Evolutionary conservation across 768 basidiomycete species (phyloP).

Genomic region (Rubroboletus pulcherrimus): DNA sequence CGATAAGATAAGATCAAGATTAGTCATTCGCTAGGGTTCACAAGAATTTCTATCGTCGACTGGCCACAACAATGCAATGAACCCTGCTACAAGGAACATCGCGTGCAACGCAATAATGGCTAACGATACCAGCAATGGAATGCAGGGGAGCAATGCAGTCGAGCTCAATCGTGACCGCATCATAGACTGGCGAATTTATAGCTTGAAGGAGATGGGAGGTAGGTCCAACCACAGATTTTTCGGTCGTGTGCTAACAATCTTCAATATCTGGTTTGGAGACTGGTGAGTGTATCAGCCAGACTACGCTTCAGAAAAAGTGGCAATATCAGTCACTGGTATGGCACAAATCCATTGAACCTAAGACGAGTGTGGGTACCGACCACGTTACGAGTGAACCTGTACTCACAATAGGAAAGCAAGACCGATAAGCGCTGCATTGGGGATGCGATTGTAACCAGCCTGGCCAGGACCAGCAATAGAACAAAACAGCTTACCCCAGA

Average conservation of each 20-base stretch:
- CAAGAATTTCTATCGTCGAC: too few relatives aligned
- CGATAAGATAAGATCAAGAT: constrained; percentile 18
- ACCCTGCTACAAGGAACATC: constrained; percentile 20
- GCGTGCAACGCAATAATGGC: constrained; percentile 49
- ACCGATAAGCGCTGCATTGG: constrained; percentile 59
- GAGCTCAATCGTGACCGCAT: constrained; percentile 70
- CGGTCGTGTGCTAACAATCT: too few relatives aligned
- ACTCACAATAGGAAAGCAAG: constrained; percentile 67
- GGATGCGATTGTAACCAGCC: neutral
- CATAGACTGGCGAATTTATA: constrained; percentile 35
- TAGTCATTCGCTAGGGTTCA: too few relatives aligned
- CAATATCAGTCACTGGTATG: constrained; percentile 39
- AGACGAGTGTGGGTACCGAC: neutral
- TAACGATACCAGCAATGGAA: constrained; percentile 47
- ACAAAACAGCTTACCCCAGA: constrained; percentile 36
- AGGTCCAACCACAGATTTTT: too few relatives aligned
- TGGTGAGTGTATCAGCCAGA: too few relatives aligned
- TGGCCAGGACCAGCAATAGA: neutral
- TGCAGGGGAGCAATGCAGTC: constrained; percentile 47
- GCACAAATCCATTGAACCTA: constrained; percentile 51
- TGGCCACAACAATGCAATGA: constrained; percentile 34
- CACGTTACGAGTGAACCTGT: neutral
- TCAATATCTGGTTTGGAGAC: too few relatives aligned
- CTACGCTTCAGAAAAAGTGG: too few relatives aligned
- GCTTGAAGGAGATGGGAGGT: too few relatives aligned